Percentiles rank a stretch among this genome's conserved stretches.
phyloP scores from a whole-genome alignment of 2,329 filamentous ascomycete species.

The Xylariaceae sp. region DNA sequence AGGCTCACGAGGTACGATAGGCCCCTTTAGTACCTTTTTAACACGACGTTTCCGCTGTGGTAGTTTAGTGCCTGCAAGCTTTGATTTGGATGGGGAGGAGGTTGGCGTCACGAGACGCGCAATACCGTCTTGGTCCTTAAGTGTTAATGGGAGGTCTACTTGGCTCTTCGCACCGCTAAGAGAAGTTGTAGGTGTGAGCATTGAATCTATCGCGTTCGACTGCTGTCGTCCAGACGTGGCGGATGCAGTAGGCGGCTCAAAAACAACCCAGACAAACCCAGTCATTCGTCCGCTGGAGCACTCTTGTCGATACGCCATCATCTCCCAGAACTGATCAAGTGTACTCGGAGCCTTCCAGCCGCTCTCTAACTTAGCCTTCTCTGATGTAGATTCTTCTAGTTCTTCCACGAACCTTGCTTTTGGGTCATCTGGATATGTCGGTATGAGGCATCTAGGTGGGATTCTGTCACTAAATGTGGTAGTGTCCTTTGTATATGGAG shows the following conservation, averaged over 20 bases:
- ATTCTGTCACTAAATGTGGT: conserved; percentile 54
- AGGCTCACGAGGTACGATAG: conserved; percentile 68
- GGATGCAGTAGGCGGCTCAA: conserved; percentile 59
- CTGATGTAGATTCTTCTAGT: conserved; percentile 74
- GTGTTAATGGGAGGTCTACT: conserved; percentile 24
- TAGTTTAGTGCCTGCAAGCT: conserved; percentile 27
- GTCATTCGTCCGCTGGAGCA: conserved; percentile 92
- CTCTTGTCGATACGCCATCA: conserved; percentile 96
- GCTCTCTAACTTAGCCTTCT: conserved; percentile 61
- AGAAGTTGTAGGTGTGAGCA: conserved; percentile 40
- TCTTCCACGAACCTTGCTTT: conserved; percentile 90
- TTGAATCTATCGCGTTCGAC: conserved; percentile 12
- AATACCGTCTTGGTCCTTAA: conserved; percentile 15
- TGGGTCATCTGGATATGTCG: conserved; percentile 92
- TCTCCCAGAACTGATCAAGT: conserved; percentile 95
- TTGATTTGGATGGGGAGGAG: conserved; percentile 42
- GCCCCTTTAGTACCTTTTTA: conserved; percentile 59
- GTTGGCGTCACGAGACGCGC: conserved; percentile 37
- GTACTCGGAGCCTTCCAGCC: conserved; percentile 84
- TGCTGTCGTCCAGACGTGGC: neutral
- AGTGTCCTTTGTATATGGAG: conserved; percentile 63
- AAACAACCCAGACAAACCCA: conserved; percentile 92
- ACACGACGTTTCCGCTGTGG: conserved; percentile 48
- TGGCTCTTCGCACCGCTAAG: conserved; percentile 37
- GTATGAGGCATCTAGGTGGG: conserved; percentile 83